Evolutionary conservation across 1,284 basidiomycete genomes (phyloP).

Genomic region (Cutaneotrichosporon sp.): DNA sequence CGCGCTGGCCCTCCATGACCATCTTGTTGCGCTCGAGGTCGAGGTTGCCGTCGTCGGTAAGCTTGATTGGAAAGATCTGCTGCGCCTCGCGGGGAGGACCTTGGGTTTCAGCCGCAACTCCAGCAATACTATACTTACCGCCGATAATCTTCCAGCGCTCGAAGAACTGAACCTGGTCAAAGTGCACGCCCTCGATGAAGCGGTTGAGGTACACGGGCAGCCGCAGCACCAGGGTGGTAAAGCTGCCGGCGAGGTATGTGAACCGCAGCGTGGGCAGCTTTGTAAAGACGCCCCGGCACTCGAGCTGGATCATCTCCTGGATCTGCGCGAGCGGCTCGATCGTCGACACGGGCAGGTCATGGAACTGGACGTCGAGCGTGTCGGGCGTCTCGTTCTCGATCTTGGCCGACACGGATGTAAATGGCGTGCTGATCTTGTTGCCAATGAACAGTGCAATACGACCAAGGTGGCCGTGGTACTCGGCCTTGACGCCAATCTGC

Average conservation of each 20-base stretch:
- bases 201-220: conserved; percentile 83
- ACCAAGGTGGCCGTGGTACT: conserved; percentile 87
- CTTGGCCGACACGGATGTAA: conserved; percentile 82
- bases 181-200: conserved; percentile 87
- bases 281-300: conserved; percentile 83
- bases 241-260: conserved; percentile 86
- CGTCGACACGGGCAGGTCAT: conserved; percentile 71
- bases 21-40: conserved; percentile 68
- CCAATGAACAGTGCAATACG: conserved; percentile 91
- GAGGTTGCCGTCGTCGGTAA: conserved; percentile 64
- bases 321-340: conserved; percentile 79
- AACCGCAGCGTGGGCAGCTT: conserved; percentile 75
- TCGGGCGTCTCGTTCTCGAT: conserved; percentile 68
- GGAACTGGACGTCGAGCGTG: conserved; percentile 74
- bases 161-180: conserved; percentile 82
- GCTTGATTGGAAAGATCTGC: conserved; percentile 70
- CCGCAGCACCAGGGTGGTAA: conserved; percentile 76
- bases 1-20: conserved; percentile 67
- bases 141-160: conserved; percentile 98
- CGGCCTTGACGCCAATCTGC: conserved; percentile 92
- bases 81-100: conserved; percentile 83
- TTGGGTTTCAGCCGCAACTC: no score
- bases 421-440: conserved; percentile 82
- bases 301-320: conserved; percentile 87
- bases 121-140: conserved; percentile 50